Percentiles rank a stretch among this genome's conserved stretches.
Evolutionary conservation across 192 early-diverging fungal species (phyloP).

Genomic region (Mortierella hygrophila): DNA sequence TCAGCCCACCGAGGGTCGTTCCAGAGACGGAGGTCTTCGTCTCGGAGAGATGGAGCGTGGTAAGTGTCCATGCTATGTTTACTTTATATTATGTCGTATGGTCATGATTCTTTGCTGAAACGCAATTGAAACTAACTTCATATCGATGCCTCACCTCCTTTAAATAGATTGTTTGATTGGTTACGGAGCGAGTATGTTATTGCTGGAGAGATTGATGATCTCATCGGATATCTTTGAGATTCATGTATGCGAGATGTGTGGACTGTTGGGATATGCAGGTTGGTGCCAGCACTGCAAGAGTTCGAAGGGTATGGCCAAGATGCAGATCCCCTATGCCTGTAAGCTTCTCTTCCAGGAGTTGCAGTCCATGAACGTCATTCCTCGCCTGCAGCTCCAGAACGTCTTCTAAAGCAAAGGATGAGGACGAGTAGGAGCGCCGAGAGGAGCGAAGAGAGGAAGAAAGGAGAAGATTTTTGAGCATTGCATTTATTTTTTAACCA

Average conservation of each 20-base stretch:
- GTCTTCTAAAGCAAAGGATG: constrained; percentile 31
- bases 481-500: constrained; percentile 7
- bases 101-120: not conserved
- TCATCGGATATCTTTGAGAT: constrained; percentile 95
- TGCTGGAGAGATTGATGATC: constrained; percentile 94
- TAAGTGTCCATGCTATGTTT: constrained; percentile 10
- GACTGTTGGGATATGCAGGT: constrained; percentile 88
- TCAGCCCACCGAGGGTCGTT: constrained; percentile 98
- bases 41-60: constrained; percentile 97
- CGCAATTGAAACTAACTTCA: not conserved
- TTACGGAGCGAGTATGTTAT: constrained; percentile 93
- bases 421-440: not conserved
- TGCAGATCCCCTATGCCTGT: constrained; percentile 98
- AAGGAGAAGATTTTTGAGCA: not conserved
- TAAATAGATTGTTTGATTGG: constrained; percentile 92
- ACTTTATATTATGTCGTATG: not conserved
- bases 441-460: not conserved
- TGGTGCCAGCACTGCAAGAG: constrained; percentile 96
- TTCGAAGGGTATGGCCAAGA: constrained; percentile 84
- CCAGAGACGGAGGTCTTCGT: constrained; percentile 96
- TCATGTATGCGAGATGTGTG: constrained; percentile 91
- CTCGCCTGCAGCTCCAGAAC: constrained; percentile 63
- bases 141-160: not conserved
- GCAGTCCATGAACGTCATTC: constrained; percentile 95
- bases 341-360: constrained; percentile 99